Percentiles rank a stretch among this genome's conserved stretches.
Evolutionary conservation across 345 rosid genomes (phyloP).

Genomic region (Populus alba): DNA sequence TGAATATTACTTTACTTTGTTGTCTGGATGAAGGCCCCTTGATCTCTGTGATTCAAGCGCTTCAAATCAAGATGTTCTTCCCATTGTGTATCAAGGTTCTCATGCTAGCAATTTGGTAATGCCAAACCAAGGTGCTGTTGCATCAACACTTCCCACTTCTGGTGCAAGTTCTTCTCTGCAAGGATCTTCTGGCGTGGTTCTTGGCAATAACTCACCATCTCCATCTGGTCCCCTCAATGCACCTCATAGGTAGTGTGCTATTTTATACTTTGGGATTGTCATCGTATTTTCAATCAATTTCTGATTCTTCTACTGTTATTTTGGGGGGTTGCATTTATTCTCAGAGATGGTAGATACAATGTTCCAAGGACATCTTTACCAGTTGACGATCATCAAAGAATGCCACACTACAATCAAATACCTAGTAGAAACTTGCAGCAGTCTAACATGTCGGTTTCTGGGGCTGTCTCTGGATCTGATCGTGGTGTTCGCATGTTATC

Average conservation of each 20-base stretch:
- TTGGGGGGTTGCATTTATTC: constrained; percentile 14
- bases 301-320: constrained; percentile 14
- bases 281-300: constrained; percentile 14
- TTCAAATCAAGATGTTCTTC: constrained; percentile 57
- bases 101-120: constrained; percentile 52
- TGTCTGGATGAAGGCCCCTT: constrained; percentile 77
- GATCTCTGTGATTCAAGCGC: constrained; percentile 73
- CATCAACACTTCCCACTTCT: constrained; percentile 59
- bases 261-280: constrained; percentile 14
- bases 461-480: constrained; percentile 63
- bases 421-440: constrained; percentile 70
- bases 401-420: constrained; percentile 67
- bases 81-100: constrained; percentile 61
- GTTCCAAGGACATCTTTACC: constrained; percentile 70
- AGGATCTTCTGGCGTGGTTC: constrained; percentile 62
- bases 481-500: constrained; percentile 57
- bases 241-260: constrained; percentile 48
- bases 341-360: constrained; percentile 72
- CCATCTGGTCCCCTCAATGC: constrained; percentile 60
- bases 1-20: constrained; percentile 24
- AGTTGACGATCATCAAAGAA: constrained; percentile 77
- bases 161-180: constrained; percentile 61
- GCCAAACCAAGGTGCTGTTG: constrained; percentile 62
- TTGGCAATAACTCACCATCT: constrained; percentile 52
- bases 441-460: constrained; percentile 63